Conservation (phyloP, 2,329 filamentous ascomycete species). For the Parafenestella ontariensis region DNA sequence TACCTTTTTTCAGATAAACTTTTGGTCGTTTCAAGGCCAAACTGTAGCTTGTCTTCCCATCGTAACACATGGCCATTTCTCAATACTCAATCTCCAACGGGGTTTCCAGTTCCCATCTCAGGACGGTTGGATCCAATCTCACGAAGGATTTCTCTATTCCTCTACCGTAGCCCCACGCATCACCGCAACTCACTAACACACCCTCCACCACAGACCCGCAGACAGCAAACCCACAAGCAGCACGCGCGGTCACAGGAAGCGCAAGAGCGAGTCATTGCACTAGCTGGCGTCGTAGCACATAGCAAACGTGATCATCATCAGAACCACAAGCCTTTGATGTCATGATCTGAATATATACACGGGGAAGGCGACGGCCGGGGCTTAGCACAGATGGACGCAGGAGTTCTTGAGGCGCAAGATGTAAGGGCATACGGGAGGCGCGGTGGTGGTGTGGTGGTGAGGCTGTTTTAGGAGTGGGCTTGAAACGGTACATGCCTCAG, state of each 20-base stretch:
- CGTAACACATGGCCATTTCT: neutral
- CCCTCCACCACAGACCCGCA: neutral
- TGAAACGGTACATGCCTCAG: slow-evolving; percentile 8
- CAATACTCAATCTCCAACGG: too few relatives aligned
- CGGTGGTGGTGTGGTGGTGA: neutral
- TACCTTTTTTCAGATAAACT: neutral
- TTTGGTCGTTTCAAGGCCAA: neutral
- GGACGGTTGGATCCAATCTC: too few relatives aligned
- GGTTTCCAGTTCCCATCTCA: too few relatives aligned
- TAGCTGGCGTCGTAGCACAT: neutral
- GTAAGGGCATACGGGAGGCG: neutral
- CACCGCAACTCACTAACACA: neutral
- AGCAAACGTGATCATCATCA: neutral
- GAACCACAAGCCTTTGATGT: neutral
- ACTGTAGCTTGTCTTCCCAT: neutral
- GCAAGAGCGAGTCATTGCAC: slow-evolving; percentile 5
- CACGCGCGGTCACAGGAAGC: slow-evolving; percentile 3
- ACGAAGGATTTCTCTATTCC: neutral
- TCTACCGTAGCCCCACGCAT: neutral
- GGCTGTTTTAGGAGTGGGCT: neutral
- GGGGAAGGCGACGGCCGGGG: neutral
- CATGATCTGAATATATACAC: neutral
- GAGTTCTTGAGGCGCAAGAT: slow-evolving; percentile 6
- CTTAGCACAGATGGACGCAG: neutral
- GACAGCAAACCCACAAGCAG: neutral